Evolutionary conservation across 1,139 yeast species (phyloP).

Genomic region (Yamadazyma atmosphaerica): DNA sequence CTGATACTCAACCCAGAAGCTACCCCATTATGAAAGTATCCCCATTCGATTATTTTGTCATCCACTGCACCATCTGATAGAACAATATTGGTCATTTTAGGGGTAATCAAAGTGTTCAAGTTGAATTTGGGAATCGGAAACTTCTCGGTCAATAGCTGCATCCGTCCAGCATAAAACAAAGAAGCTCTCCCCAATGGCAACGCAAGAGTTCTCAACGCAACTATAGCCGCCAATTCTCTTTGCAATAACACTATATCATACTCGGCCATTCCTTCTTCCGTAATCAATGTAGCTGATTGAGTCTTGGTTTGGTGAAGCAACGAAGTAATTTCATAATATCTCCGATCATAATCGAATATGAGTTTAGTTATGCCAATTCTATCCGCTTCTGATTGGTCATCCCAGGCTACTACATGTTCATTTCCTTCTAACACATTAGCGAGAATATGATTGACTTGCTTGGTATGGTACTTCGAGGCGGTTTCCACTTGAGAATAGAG

Average conservation of each 20-base stretch:
- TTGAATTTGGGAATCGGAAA: constrained; percentile 79
- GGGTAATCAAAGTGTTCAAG: constrained; percentile 64
- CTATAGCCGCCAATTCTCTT: constrained; percentile 61
- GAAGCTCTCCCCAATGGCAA: constrained; percentile 81
- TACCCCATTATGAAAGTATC: constrained; percentile 89
- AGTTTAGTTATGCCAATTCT: constrained; percentile 64
- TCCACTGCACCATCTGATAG: constrained; percentile 57
- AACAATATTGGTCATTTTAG: constrained; percentile 64
- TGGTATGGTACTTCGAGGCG: constrained; percentile 18
- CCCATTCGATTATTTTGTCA: constrained; percentile 67
- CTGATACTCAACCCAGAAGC: constrained; percentile 83
- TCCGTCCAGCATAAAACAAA: constrained; percentile 64
- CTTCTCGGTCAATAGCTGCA: constrained; percentile 81
- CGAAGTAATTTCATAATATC: constrained; percentile 76
- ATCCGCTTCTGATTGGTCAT: constrained; percentile 67
- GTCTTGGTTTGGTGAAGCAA: constrained; percentile 69
- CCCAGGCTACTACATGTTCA: constrained; percentile 56
- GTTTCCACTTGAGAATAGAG: constrained; percentile 16
- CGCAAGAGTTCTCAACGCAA: constrained; percentile 72
- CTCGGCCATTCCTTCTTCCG: constrained; percentile 44
- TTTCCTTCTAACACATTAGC: constrained; percentile 47
- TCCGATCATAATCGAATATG: constrained; percentile 74
- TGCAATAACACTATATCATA: constrained; percentile 59
- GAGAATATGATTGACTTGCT: constrained; percentile 52
- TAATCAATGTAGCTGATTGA: constrained; percentile 49